Percentiles rank a stretch among this genome's conserved stretches.
These are phyloP conservation scores for Beta lomatogona DNA, from an alignment of 179 eudicot genomes.

Conservation along the genomic window DNA sequence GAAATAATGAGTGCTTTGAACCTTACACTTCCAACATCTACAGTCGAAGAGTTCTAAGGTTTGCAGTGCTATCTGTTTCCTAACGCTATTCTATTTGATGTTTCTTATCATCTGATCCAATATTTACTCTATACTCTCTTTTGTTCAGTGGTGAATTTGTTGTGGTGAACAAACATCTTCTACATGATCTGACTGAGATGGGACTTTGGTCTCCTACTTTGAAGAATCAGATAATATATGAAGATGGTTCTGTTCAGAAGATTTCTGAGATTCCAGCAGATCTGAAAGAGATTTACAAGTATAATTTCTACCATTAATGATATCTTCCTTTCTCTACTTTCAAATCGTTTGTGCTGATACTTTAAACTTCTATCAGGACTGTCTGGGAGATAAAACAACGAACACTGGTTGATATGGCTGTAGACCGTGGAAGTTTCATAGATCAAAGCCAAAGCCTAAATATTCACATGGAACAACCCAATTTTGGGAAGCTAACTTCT, in stretches of 20 bases:
- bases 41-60: conserved; percentile 91
- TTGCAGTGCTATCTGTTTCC: neutral
- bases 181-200: conserved; percentile 85
- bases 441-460: conserved; percentile 96
- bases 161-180: conserved; percentile 95
- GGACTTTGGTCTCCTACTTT: conserved; percentile 81
- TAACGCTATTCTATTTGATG: neutral
- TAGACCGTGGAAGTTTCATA: conserved; percentile 79
- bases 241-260: conserved; percentile 81
- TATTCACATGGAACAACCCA: conserved; percentile 91
- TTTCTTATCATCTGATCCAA: neutral
- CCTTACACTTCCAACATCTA: conserved; percentile 94
- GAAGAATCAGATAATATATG: conserved; percentile 75
- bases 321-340: neutral
- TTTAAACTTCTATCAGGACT: conserved; percentile 48
- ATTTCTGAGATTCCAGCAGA: conserved; percentile 64
- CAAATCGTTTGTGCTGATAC: neutral
- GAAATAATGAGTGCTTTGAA: conserved; percentile 92
- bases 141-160: conserved; percentile 87
- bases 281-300: conserved; percentile 75
- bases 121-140: neutral
- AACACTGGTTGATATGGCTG: conserved; percentile 89
- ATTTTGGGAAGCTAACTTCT: conserved; percentile 82
- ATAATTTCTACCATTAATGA: neutral
- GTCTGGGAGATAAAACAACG: conserved; percentile 93